These are phyloP conservation scores for Sphaerulina populicola DNA, from an alignment of 2,329 filamentous ascomycete genomes.

Conservation along the genomic window DNA sequence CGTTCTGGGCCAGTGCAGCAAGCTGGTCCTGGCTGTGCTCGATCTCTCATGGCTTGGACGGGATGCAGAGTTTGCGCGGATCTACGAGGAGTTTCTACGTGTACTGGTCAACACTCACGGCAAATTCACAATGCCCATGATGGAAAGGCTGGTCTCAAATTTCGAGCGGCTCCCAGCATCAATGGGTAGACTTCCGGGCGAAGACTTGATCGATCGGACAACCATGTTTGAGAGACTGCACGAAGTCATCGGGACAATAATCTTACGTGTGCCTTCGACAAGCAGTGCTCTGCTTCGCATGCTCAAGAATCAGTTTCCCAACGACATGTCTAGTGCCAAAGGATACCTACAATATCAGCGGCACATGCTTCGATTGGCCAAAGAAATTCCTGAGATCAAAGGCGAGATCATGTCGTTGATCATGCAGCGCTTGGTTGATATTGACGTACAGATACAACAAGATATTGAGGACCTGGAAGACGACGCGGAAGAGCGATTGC, in stretches of 20 bases:
- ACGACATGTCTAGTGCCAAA: constrained; percentile 57
- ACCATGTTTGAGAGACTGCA: constrained; percentile 68
- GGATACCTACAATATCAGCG: constrained; percentile 81
- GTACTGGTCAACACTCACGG: constrained; percentile 73
- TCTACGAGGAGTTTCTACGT: constrained; percentile 50
- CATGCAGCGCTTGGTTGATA: constrained; percentile 78
- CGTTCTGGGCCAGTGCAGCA: constrained; percentile 48
- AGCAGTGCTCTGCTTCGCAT: constrained; percentile 57
- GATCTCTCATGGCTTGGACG: constrained; percentile 55
- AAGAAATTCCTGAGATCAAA: constrained; percentile 69
- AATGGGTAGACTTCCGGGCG: constrained; percentile 46
- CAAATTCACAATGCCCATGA: constrained; percentile 63
- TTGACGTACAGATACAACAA: constrained; percentile 90
- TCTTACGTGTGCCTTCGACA: constrained; percentile 73
- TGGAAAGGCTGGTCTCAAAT: constrained; percentile 72
- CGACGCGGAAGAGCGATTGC: constrained; percentile 66
- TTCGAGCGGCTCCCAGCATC: constrained; percentile 56
- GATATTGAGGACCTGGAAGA: constrained; percentile 91
- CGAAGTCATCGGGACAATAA: constrained; percentile 62
- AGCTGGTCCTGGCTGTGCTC: constrained; percentile 51
- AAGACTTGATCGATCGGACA: constrained; percentile 52
- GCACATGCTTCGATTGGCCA: constrained; percentile 69
- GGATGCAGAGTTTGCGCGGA: constrained; percentile 50
- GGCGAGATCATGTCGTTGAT: constrained; percentile 76
- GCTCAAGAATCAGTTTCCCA: constrained; percentile 30